phyloP scores from a whole-genome alignment of 805 yeast species.

The Cyberlindnera euphorbiiphila region DNA sequence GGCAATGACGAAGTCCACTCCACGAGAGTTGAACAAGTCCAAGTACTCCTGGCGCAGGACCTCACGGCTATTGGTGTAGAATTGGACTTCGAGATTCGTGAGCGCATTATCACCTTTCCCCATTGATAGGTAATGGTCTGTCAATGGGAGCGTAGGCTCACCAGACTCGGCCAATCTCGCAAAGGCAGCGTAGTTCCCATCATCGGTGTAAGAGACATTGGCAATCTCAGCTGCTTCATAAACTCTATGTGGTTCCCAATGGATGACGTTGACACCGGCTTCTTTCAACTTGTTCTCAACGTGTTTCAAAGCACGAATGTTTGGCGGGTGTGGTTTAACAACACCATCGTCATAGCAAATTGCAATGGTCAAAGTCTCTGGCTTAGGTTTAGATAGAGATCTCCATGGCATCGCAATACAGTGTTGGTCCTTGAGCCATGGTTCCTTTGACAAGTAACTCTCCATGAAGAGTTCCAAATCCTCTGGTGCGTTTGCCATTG shows the following conservation, averaged over 20 bases:
- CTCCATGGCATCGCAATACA: slow-evolving; percentile 39
- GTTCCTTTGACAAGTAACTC: slow-evolving; percentile 42
- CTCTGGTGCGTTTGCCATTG: slow-evolving; percentile 58
- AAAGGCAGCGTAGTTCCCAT: slow-evolving; percentile 61
- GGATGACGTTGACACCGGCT: slow-evolving; percentile 56
- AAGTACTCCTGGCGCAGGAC: slow-evolving; percentile 53
- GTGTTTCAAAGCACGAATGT: slow-evolving; percentile 49
- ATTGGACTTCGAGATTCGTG: slow-evolving; percentile 50
- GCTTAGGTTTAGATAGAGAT: slow-evolving; percentile 32
- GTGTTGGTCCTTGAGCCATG: slow-evolving; percentile 49
- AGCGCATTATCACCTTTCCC: slow-evolving; percentile 53
- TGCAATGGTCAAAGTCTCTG: slow-evolving; percentile 51
- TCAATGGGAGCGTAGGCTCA: slow-evolving; percentile 63
- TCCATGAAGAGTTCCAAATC: slow-evolving; percentile 71
- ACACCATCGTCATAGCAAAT: slow-evolving; percentile 61
- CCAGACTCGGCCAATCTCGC: slow-evolving; percentile 54
- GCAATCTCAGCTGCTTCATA: slow-evolving; percentile 58
- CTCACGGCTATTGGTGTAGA: slow-evolving; percentile 54
- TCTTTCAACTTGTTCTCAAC: slow-evolving; percentile 50
- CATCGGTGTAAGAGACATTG: slow-evolving; percentile 51
- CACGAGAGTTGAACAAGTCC: slow-evolving; percentile 47
- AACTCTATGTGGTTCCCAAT: slow-evolving; percentile 55
- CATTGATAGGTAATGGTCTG: slow-evolving; percentile 55
- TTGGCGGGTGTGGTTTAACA: slow-evolving; percentile 66
- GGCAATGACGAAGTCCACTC: slow-evolving; percentile 61